These are phyloP conservation scores for Paramecium sonneborni DNA, from an alignment of 73 alveolate species.

Conservation along the genomic window DNA sequence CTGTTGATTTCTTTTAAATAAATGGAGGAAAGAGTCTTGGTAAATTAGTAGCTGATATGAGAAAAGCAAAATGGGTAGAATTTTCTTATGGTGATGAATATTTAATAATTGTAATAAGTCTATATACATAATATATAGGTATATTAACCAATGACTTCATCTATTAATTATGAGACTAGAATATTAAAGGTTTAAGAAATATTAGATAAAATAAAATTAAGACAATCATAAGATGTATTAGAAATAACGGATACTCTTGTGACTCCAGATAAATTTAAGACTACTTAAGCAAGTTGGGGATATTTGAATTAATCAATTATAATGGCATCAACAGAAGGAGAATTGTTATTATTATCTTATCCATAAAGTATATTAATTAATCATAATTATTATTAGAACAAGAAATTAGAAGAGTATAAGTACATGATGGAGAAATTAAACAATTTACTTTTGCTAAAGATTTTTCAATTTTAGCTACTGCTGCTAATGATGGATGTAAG, in stretches of 20 bases:
- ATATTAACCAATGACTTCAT: conserved; percentile 44
- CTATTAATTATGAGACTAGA: not conserved
- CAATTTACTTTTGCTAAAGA: conserved; percentile 54
- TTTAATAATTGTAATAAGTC: not conserved
- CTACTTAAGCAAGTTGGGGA: conserved; percentile 46
- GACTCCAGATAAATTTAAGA: not conserved
- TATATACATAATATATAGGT: not conserved
- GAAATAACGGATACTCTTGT: not conserved
- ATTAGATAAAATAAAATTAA: not conserved
- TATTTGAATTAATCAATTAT: conserved; percentile 11
- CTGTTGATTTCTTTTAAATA: conserved; percentile 56
- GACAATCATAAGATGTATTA: not conserved
- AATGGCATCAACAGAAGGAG: conserved; percentile 6
- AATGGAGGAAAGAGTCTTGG: conserved; percentile 63
- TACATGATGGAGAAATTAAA: conserved; percentile 64
- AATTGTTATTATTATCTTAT: not conserved
- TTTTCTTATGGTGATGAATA: conserved; percentile 33
- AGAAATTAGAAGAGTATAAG: not conserved
- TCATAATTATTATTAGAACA: not conserved
- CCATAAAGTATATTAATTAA: not conserved
- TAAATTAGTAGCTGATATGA: conserved; percentile 37
- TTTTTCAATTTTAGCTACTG: conserved; percentile 62
- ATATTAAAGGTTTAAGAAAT: not conserved
- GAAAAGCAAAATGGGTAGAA: conserved; percentile 55
- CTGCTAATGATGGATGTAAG: conserved; percentile 67